Percentiles rank a stretch among this genome's conserved stretches.
These are phyloP conservation scores for Wickerhamiella vanderwaltii DNA, from an alignment of 805 yeast species.

Conservation along the genomic window DNA sequence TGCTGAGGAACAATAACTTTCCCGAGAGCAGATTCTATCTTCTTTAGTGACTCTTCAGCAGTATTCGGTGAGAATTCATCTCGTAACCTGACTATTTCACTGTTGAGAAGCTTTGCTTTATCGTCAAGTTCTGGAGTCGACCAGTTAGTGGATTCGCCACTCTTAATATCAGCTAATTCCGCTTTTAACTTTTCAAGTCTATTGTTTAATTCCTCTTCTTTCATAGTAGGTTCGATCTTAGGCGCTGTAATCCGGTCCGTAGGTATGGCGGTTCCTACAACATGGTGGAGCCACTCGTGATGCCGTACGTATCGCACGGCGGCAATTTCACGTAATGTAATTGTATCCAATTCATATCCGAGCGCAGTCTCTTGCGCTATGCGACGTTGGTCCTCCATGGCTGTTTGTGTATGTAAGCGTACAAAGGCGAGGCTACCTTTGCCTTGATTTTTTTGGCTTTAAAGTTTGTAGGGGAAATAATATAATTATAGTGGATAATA, in stretches of 20 bases:
- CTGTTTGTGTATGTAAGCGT: not conserved
- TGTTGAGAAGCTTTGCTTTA: conserved; percentile 18
- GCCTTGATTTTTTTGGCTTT: too few species aligned
- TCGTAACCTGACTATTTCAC: conserved; percentile 22
- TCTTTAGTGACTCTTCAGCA: conserved; percentile 13
- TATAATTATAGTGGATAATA: too few species aligned
- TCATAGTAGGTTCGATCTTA: conserved; percentile 11
- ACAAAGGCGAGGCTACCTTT: not conserved
- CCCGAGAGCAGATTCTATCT: conserved; percentile 17
- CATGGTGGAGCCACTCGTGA: conserved; percentile 35
- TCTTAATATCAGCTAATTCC: conserved; percentile 23
- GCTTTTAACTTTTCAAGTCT: conserved; percentile 17
- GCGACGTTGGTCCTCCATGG: conserved; percentile 13
- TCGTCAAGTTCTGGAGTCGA: conserved; percentile 14
- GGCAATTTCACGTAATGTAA: conserved; percentile 33
- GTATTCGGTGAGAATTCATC: conserved; percentile 23
- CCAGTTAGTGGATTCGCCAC: conserved; percentile 18
- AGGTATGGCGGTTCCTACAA: conserved; percentile 29
- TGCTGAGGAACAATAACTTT: conserved; percentile 14
- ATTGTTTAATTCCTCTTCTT: conserved; percentile 47
- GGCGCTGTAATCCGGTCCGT: conserved; percentile 21
- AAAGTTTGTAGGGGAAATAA: too few species aligned
- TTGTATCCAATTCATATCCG: conserved; percentile 32
- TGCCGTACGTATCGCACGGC: conserved; percentile 32
- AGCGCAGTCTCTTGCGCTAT: conserved; percentile 21